Base-by-base conservation (phyloP, 257 asterid genomes). In the Rhazya stricta region DNA sequence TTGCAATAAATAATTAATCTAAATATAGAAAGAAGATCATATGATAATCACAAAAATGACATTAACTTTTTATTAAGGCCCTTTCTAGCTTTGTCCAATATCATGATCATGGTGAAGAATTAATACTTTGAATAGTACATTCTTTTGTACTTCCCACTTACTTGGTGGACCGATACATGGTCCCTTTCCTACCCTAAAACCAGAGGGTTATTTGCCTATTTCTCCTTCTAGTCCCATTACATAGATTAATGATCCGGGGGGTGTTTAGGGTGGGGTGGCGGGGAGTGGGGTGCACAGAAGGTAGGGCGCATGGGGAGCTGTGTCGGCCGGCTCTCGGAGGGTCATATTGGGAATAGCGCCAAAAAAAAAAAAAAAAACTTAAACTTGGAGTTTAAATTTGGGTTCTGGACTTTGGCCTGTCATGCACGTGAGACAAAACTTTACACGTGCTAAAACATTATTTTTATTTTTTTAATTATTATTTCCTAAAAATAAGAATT, bases 281-380 rank as follows among this genome's bases (percentile, higher is more conserved):
- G 65, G 66, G 75, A 2, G 32, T 39, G 70, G 60, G 45, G 43
- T 27, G 60, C 9, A 43, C 37, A 6, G 39, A 39, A 21, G 25
- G 53, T 29, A 46, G 53, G 78, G 23, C 3, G 56, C 73, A 50
- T 75, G 50, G 78, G 67, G n/a, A 65, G 58, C 43, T 79, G 83
- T 85, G 89, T 82, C 86, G 83, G 86, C 80, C 79, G 86, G 88
- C 85, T 78, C 77, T 32, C 39, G 65, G 81, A 81, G 77, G 71
- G 46, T 78, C 76, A 71, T 29, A 56, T 27, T n/a, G 81, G 79
- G 54, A 46, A 67, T 77, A 68, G 73, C 30, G 72, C 82, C 82
- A 74, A 51, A 18, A 19, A 43, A 18, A 51, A 51, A 74, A 51
- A 18, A 19, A 43, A 18, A 51, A 51, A 7, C 19, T 51, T 45